Percentiles rank a stretch among this genome's conserved stretches.
These are phyloP conservation scores for Trichoderma afroharzianum DNA, from an alignment of 2,329 filamentous ascomycete genomes.

Conservation along the genomic window DNA sequence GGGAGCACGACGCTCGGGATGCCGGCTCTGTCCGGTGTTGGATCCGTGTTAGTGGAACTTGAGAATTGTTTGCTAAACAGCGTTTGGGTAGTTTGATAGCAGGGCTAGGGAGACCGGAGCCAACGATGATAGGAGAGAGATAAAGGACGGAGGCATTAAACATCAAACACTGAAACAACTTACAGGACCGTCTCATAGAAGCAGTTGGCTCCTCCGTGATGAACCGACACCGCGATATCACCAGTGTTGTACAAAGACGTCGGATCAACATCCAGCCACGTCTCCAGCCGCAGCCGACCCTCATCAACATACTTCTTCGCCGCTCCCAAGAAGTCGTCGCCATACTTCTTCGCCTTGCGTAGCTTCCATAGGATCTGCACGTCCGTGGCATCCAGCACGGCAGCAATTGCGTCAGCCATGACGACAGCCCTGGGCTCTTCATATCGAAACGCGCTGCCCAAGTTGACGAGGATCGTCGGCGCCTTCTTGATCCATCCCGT, in stretches of 20 bases:
- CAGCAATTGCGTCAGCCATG: constrained; percentile 28
- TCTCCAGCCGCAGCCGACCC: constrained; percentile 25
- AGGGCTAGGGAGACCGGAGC: not conserved
- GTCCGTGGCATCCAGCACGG: constrained; percentile 22
- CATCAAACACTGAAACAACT: not conserved
- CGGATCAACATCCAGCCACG: constrained; percentile 33
- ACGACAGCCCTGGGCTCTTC: constrained; percentile 22
- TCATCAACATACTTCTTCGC: constrained; percentile 22
- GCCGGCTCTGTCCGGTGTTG: constrained; percentile 32
- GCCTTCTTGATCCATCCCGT: constrained; percentile 38
- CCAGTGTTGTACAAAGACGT: constrained; percentile 34
- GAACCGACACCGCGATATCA: constrained; percentile 32
- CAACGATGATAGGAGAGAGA: not conserved
- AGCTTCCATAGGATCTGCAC: constrained; percentile 36
- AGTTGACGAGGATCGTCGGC: constrained; percentile 46
- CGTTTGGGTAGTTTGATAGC: not conserved
- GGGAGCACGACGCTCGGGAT: constrained; percentile 46
- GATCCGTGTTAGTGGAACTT: not conserved
- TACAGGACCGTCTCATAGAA: constrained; percentile 36
- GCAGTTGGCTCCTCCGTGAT: constrained; percentile 40
- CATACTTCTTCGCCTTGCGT: constrained; percentile 13
- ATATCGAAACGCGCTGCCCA: constrained; percentile 39
- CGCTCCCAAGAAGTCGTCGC: constrained; percentile 17
- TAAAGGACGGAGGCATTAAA: not conserved
- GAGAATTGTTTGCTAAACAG: not conserved